Evolutionary conservation across 352 stramenopile genomes (phyloP), one percentile per base, ranked within the genome.

Genomic region (Globisporangium echinulatum): DNA sequence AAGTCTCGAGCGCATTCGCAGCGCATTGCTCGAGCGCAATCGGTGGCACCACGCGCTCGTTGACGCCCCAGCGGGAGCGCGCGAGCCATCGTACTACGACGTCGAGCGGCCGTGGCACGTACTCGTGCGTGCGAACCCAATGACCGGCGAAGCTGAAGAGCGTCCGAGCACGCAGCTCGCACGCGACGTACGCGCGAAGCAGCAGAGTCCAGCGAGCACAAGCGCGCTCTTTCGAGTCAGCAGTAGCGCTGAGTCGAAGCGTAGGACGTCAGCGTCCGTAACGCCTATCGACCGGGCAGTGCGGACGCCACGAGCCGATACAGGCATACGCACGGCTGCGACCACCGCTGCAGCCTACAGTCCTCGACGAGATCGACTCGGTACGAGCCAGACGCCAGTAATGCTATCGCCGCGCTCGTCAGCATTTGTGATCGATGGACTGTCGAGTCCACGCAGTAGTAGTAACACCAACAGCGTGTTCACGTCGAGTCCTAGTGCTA

Each of bases 51-150:
- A 78, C 3, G 61, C 67, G 13, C 59, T 66, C 9, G 68, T 69
- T 3, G 54, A 70, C 17, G 68, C 69, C 37, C 72, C 82, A 44
- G 57, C 15, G 6, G 25, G 68, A 4, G 7, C 11, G 46, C 5
- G 15, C 6, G 56, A 75, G n/a, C 54, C 58, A 0, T 71, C 70
- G 42, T 71, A 68, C 61, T 87, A 75, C 59, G 62, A 72, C 25
- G 50, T 70, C 8, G 79, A 87, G 5, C 79, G 74, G 54, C 79
- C 79, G 0, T 87, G 79, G 79, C 74, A 85, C 39, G 43, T 66
- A 7, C 60, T 82, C 3, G 50, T 54, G 25, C 61, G 62, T 25
- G 48, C 58, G 36, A 49, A 70, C 36, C 9, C 40, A 9, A 53
- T 63, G 58, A 57, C 62, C 1, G 62, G 69, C 56, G 53, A 62